phyloP scores from a whole-genome alignment of 768 basidiomycete species.

The Tephrocybe sp. region DNA sequence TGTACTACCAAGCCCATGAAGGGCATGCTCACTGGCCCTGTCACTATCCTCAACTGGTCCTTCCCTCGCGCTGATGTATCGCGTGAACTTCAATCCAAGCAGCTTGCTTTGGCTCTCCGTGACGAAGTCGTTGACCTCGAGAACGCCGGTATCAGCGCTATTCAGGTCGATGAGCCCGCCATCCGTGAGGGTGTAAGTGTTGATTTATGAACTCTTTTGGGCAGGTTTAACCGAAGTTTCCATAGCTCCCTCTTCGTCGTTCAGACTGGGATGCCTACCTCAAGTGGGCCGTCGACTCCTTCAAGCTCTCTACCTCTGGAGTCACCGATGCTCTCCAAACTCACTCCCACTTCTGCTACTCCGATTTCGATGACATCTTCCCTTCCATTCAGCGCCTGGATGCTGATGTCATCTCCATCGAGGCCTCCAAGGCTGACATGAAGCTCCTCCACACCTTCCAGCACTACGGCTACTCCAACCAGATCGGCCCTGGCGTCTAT shows the following conservation, averaged over 20 bases:
- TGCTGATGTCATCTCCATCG: constrained; percentile 98
- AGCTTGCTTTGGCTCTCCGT: constrained; percentile 95
- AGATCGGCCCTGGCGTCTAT: constrained; percentile 98
- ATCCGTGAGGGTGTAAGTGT: constrained; percentile 92
- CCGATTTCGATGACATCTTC: constrained; percentile 99
- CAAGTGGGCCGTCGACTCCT: constrained; percentile 98
- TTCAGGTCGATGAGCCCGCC: constrained; percentile 99
- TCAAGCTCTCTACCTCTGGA: constrained; percentile 96
- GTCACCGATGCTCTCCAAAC: constrained; percentile 93
- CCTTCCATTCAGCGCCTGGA: constrained; percentile 94
- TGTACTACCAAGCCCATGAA: constrained; percentile 94
- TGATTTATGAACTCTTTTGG: not conserved
- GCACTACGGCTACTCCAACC: constrained; percentile 92
- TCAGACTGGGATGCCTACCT: constrained; percentile 97
- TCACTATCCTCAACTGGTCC: constrained; percentile 99
- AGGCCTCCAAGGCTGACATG: constrained; percentile 98
- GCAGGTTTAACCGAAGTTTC: constrained; percentile 10
- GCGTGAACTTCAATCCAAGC: constrained; percentile 96
- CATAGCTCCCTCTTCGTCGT: constrained; percentile 87
- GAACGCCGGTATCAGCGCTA: constrained; percentile 93
- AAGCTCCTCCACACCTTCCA: constrained; percentile 96
- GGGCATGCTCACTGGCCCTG: constrained; percentile 98
- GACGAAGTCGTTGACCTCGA: constrained; percentile 98
- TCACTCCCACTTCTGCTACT: constrained; percentile 99
- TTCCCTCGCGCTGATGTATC: constrained; percentile 99